Evolutionary conservation across 371 early-diverging fungal genomes (phyloP).

Genomic region (Zancudomyces culisetae): DNA sequence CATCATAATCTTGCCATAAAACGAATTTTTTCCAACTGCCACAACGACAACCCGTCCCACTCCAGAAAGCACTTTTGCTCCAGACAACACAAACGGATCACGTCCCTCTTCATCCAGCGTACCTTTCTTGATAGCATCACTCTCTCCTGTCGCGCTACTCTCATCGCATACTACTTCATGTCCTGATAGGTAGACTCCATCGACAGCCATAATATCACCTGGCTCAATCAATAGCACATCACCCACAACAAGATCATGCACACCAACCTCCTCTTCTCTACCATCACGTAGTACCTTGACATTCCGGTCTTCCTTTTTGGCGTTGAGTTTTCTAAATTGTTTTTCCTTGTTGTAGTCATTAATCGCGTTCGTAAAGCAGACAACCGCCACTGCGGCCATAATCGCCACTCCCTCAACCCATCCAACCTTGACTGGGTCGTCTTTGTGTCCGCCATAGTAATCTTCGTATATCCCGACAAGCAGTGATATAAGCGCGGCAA

Average conservation of each 20-base stretch:
- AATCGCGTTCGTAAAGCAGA: slow-evolving; percentile 78
- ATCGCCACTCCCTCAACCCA: slow-evolving; percentile 80
- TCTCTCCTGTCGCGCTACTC: slow-evolving; percentile 81
- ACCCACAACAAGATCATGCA: slow-evolving; percentile 71
- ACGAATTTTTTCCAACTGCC: slow-evolving; percentile 69
- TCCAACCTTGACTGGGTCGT: slow-evolving; percentile 26
- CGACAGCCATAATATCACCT: slow-evolving; percentile 84
- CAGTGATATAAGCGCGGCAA: slow-evolving; percentile 68
- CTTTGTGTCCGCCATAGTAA: slow-evolving; percentile 25
- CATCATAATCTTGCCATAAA: slow-evolving; percentile 63
- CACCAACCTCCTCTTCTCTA: slow-evolving; percentile 56
- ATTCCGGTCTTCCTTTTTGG: slow-evolving; percentile 72
- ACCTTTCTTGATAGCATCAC: slow-evolving; percentile 59
- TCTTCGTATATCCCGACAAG: slow-evolving; percentile 79
- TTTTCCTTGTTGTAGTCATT: slow-evolving; percentile 92
- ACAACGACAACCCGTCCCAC: slow-evolving; percentile 65
- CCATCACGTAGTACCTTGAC: slow-evolving; percentile 65
- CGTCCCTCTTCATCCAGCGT: slow-evolving; percentile 28
- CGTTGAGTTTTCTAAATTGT: slow-evolving; percentile 81
- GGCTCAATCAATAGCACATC: slow-evolving; percentile 80
- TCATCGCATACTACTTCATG: slow-evolving; percentile 78
- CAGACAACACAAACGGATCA: slow-evolving; percentile 76
- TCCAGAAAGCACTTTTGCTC: slow-evolving; percentile 78
- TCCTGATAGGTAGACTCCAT: slow-evolving; percentile 60
- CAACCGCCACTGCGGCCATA: slow-evolving; percentile 69